Base-by-base conservation (phyloP, 805 yeast species). In the Candida methanosorbosa region DNA sequence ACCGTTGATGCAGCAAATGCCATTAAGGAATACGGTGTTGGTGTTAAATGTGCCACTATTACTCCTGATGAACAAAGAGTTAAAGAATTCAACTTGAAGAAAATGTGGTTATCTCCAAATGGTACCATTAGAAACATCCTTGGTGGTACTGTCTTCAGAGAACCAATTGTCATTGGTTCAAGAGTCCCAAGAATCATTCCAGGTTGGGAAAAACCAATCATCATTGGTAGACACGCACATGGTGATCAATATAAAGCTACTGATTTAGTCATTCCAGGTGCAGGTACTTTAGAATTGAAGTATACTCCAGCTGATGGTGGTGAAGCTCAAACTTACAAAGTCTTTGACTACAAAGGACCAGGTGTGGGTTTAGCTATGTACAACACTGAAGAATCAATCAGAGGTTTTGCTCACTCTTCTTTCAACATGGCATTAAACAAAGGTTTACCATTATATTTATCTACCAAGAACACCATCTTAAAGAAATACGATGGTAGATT, bases 91-190 rank as follows among this genome's bases (percentile, higher is more conserved):
- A 61, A 64, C 32, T 66, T 82, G 56, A 78, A 78, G 52, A 73
- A 82, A 52, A 82, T 82, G 92, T 82, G 90, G 88, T 68, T 76
- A 34, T 81, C 90, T 16, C 92, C 92, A 44, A 82, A 82, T 53
- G 92, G 92, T 45, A 81, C 92, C 21, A 78, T 82, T 48, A 71
- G 92, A 64, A 82, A 82, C 57, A 80, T 81, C 36, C 59, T 82
- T 42, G 84, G 83, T 24, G 92, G 92, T 47, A 82, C 92, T 17
- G 90, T 82, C 22, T 82, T 82, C 61, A 73, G 92, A 60, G 92
- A 82, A 54, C 85, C 88, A 36, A 82, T 82, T 52, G 81, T 82
- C 38, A 81, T 82, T 44, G 61, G 56, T 12, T 79, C 81, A 29
- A 75, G 78, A 54, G 74, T 82, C 34, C 92, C 92, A 38, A 66